Evolutionary conservation across 164 flowering plant species (phyloP), one percentile per base, ranked within the genome.

Genomic region (Platanus orientalis): DNA sequence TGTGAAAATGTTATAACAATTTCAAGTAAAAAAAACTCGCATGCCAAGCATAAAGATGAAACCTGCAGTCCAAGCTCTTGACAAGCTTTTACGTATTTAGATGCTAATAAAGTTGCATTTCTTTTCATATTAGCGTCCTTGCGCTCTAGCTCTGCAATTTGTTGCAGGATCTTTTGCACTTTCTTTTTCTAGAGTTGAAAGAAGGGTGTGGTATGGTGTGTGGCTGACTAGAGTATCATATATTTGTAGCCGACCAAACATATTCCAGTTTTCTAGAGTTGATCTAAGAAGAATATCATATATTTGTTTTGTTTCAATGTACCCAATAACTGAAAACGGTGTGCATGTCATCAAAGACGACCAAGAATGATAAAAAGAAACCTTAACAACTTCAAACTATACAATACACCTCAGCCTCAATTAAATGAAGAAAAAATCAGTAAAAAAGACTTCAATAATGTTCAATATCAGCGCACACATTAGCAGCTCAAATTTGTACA

Each of bases 51-150:
- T 57, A 49, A 65, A 50, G 53, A 65, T n/a, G 32, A 42, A 69
- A 90, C 99, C 96, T 87, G 93, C 75, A 94, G 75, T 27, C 99
- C 99, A 73, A 91, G 90, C 74, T 91, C 97, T 67, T 84, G 93
- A 75, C 98, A 94, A 69, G 97, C 90, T 71, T 94, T 96, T 45
- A 66, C 80, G 81, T 84, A 94, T 72, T 86, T 91, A 66, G 96
- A 73, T 16, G 95, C 95, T 62, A 97, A 89, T 45, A 88, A 72
- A 77, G 90, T 78, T 34, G 91, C 95, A 73, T 69, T 80, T 77
- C 97, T 82, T 76, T 88, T 94, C 26, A 81, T 86, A 78, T 91
- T 97, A 79, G 84, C 79, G 73, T 91, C 99, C 71, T 80, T 94
- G 65, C 95, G 90, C 36, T 94, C 99, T 57, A 94, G 76, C 67